phyloP scores from a whole-genome alignment of 306 rosid genomes.

The Trichosanthes cucumerina region DNA sequence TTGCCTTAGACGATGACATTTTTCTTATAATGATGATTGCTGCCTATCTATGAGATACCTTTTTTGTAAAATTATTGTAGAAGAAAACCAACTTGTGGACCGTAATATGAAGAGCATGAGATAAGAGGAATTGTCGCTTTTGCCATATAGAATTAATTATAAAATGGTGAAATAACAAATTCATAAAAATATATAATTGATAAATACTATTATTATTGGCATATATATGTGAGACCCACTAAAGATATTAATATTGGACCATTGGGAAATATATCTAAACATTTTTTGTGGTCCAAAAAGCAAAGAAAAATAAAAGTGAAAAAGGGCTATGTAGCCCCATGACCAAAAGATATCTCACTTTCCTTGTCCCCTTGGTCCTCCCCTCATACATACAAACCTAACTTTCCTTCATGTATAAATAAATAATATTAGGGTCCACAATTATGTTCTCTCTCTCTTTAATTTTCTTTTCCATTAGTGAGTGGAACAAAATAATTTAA shows the following conservation, averaged over 20 bases:
- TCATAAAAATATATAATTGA: neutral
- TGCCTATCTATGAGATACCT: too few species aligned
- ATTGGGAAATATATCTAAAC: slow-evolving; percentile 2
- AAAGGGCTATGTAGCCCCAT: neutral
- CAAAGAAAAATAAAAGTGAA: neutral
- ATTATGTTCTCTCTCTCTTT: neutral
- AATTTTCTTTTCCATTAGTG: neutral
- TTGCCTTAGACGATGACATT: neutral
- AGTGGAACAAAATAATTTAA: slow-evolving; percentile 1
- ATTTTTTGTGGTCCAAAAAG: slow-evolving; percentile 9
- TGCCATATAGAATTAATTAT: neutral
- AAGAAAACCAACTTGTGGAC: too few species aligned
- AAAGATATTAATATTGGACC: slow-evolving; percentile 4
- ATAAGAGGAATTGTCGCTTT: neutral
- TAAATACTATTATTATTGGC: neutral
- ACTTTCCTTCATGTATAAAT: neutral
- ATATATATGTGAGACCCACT: slow-evolving; percentile 8
- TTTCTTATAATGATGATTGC: neutral
- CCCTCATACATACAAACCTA: neutral
- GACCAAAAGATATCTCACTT: slow-evolving; percentile 11
- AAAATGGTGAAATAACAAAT: neutral
- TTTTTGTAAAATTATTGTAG: too few species aligned
- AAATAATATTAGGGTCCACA: slow-evolving; percentile 6
- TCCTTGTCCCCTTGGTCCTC: slow-evolving; percentile 11
- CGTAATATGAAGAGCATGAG: neutral